phyloP scores from a whole-genome alignment of 2,329 filamentous ascomycete genomes.

The Ophiostoma triangulosporum region DNA sequence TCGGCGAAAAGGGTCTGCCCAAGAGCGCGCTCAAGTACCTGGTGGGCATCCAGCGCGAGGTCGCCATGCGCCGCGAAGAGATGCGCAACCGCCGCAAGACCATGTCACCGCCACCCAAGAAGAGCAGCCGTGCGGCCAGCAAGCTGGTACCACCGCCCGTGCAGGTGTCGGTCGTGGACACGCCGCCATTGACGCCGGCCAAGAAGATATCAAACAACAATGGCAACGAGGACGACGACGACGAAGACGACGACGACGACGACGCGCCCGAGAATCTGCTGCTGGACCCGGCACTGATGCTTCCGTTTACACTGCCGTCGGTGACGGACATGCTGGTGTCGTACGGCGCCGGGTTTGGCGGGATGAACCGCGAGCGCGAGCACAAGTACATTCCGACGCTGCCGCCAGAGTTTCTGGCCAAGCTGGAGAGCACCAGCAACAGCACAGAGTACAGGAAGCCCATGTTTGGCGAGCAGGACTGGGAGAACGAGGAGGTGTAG shows the following conservation, averaged over 20 bases:
- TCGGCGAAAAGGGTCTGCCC: conserved; percentile 81
- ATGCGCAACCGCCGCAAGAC: conserved; percentile 35
- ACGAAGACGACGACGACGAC: conserved; percentile 45
- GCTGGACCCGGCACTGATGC: conserved; percentile 77
- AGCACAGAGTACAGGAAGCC: conserved; percentile 31
- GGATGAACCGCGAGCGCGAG: conserved; percentile 79
- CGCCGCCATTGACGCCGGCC: conserved; percentile 5
- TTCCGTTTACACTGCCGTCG: conserved; percentile 89
- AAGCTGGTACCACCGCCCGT: neutral
- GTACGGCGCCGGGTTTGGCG: conserved; percentile 89
- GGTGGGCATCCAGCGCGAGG: conserved; percentile 63
- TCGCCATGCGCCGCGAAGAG: conserved; percentile 43
- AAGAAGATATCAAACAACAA: conserved; percentile 16
- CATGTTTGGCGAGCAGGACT: conserved; percentile 50
- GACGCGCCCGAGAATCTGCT: conserved; percentile 63
- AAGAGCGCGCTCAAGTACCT: conserved; percentile 85
- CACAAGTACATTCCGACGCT: conserved; percentile 93
- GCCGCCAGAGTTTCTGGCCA: conserved; percentile 81
- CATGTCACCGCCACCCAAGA: conserved; percentile 26
- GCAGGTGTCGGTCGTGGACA: neutral
- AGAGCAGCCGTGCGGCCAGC: neutral
- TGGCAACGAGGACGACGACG: conserved; percentile 22
- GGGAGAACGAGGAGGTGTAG: conserved; percentile 51
- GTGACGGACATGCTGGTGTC: conserved; percentile 95
- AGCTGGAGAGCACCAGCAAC: conserved; percentile 51